phyloP scores from a whole-genome alignment of 257 asterid species.

The Ilex aquifolium region DNA sequence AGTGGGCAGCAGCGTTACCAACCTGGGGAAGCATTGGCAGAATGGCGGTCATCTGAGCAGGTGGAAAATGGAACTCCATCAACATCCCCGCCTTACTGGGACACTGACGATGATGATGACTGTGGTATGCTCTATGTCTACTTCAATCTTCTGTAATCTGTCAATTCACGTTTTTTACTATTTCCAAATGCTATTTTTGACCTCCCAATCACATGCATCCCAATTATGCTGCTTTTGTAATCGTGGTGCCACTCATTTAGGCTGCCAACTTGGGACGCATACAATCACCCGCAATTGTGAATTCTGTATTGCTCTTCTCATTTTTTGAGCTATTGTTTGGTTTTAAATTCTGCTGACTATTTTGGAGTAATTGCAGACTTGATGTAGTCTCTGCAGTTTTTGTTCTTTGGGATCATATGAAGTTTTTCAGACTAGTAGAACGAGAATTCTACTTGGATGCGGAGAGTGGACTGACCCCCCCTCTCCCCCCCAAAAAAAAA shows the following conservation, averaged over 20 bases:
- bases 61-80: conserved; percentile 72
- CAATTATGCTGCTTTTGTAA: not conserved
- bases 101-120: conserved; percentile 60
- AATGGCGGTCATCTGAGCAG: conserved; percentile 81
- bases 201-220: no score
- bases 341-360: no score
- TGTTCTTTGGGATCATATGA: no score
- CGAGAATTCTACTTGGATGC: no score
- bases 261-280: not conserved
- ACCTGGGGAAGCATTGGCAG: conserved; percentile 66
- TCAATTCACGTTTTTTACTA: not conserved
- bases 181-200: not conserved
- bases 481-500: no score
- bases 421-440: no score
- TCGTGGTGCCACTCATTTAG: not conserved
- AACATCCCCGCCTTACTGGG: conserved; percentile 92
- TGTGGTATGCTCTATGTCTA: conserved; percentile 34
- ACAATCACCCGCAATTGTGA: not conserved
- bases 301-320: not conserved
- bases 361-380: no score
- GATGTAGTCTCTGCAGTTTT: no score
- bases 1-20: conserved; percentile 52
- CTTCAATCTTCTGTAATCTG: not conserved
- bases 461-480: no score
- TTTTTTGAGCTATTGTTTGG: no score